Evolutionary conservation across 129 eudicot species (phyloP).

Genomic region (Centella asiatica): DNA sequence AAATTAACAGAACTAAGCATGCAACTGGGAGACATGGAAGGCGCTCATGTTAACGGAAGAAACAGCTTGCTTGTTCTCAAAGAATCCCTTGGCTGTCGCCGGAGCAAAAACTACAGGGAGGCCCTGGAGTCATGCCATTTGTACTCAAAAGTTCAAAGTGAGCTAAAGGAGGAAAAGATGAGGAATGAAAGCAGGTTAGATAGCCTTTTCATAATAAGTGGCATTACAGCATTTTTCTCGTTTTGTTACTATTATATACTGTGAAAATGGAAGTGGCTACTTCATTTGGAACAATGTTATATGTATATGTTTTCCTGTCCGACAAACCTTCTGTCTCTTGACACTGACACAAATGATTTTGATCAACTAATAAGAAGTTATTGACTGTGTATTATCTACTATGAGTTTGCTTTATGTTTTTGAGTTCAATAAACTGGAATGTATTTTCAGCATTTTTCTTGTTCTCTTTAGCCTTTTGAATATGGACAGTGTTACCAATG

Average conservation of each 20-base stretch:
- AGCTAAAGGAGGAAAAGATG: constrained; percentile 78
- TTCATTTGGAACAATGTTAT: background rate
- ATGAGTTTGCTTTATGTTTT: background rate
- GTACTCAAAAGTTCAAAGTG: constrained; percentile 62
- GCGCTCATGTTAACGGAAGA: constrained; percentile 83
- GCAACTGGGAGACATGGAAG: constrained; percentile 95
- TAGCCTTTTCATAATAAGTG: constrained; percentile 59
- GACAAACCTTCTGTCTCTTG: background rate
- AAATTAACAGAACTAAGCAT: constrained; percentile 72
- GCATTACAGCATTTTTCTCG: constrained; percentile 49
- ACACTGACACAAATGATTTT: background rate
- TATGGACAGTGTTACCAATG: too few relatives aligned
- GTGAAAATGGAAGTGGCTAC: too few relatives aligned
- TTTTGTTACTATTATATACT: constrained; percentile 54
- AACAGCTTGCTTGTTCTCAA: constrained; percentile 73
- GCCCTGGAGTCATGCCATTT: constrained; percentile 63
- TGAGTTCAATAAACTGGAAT: too few relatives aligned
- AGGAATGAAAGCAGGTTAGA: constrained; percentile 80
- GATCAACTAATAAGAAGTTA: constrained; percentile 2
- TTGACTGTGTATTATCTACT: background rate
- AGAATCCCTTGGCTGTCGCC: constrained; percentile 59
- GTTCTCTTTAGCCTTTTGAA: too few relatives aligned
- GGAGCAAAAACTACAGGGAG: constrained; percentile 72
- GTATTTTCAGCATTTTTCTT: too few relatives aligned
- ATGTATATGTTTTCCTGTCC: too few relatives aligned